Conservation (phyloP, 371 early-diverging fungal species). For the Circinella umbellata region DNA sequence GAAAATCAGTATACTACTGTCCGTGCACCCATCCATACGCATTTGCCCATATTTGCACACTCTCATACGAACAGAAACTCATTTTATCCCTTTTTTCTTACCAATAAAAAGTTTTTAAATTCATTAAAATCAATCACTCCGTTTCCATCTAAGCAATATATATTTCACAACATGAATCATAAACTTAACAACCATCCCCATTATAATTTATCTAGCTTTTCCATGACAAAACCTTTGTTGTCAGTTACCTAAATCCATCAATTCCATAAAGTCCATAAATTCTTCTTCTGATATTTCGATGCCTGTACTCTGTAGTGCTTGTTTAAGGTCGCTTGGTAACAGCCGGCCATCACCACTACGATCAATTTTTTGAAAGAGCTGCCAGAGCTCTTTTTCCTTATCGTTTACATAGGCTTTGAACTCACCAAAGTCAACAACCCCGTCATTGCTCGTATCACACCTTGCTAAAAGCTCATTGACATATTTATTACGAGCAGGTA, state of each 20-base stretch:
- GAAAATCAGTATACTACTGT: background rate
- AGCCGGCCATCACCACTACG: slow-evolving; percentile 60
- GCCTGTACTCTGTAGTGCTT: slow-evolving; percentile 57
- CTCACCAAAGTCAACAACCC: slow-evolving; percentile 63
- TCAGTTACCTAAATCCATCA: slow-evolving; percentile 57
- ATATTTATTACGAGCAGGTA: slow-evolving; percentile 46
- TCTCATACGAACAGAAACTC: slow-evolving; percentile 9
- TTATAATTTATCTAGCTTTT: background rate
- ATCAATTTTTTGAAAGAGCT: slow-evolving; percentile 67
- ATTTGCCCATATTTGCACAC: too few relatives aligned
- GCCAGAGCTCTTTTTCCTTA: slow-evolving; percentile 66
- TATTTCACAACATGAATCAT: background rate
- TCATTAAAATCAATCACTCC: slow-evolving; percentile 71
- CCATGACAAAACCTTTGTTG: too few relatives aligned
- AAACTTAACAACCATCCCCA: background rate
- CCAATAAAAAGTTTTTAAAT: slow-evolving; percentile 74
- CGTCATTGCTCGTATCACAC: slow-evolving; percentile 60
- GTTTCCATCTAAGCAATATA: slow-evolving; percentile 46
- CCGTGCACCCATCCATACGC: background rate
- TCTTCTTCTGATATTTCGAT: slow-evolving; percentile 66
- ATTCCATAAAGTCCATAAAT: slow-evolving; percentile 57
- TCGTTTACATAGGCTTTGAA: slow-evolving; percentile 66
- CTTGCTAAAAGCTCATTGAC: slow-evolving; percentile 56
- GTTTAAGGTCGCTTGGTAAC: slow-evolving; percentile 55
- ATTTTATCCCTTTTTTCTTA: slow-evolving; percentile 21